Conservation (phyloP, 2,329 filamentous ascomycete genomes). For the Talaromyces sp. region DNA sequence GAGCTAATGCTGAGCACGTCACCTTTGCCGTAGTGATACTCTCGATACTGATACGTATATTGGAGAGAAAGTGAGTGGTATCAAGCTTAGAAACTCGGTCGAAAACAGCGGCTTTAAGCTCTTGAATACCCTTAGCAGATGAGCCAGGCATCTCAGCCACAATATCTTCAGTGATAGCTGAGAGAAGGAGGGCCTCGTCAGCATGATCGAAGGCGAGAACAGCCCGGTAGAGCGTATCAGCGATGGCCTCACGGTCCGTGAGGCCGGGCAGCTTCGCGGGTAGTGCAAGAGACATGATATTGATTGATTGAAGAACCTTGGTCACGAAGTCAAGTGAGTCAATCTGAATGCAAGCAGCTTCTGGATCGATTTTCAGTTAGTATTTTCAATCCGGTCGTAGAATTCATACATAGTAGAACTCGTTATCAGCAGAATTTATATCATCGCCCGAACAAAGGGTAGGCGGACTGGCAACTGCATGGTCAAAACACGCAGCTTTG, state of each 20-base stretch:
- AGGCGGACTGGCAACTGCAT: too few species aligned
- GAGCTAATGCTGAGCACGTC: neutral
- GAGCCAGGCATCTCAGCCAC: neutral
- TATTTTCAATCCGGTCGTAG: too few species aligned
- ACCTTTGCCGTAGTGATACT: neutral
- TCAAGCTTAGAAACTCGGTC: neutral
- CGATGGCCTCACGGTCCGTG: constrained; percentile 22
- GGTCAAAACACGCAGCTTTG: too few species aligned
- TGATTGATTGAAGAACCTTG: too few species aligned
- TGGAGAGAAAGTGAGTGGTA: neutral
- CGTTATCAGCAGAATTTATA: too few species aligned
- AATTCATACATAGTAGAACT: too few species aligned
- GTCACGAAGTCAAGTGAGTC: too few species aligned
- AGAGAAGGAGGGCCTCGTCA: constrained; percentile 20
- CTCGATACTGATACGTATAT: neutral
- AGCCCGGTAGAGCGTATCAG: constrained; percentile 23
- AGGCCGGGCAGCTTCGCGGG: constrained; percentile 9
- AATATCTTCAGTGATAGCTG: constrained; percentile 13
- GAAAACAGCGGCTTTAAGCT: neutral
- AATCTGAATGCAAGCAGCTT: too few species aligned
- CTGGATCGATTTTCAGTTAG: too few species aligned
- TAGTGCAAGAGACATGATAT: neutral
- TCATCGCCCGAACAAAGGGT: too few species aligned
- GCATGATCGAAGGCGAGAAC: constrained; percentile 20
- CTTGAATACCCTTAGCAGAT: neutral